Evolutionary conservation across 345 rosid species (phyloP).

Genomic region (Arabidopsis arenosa): DNA sequence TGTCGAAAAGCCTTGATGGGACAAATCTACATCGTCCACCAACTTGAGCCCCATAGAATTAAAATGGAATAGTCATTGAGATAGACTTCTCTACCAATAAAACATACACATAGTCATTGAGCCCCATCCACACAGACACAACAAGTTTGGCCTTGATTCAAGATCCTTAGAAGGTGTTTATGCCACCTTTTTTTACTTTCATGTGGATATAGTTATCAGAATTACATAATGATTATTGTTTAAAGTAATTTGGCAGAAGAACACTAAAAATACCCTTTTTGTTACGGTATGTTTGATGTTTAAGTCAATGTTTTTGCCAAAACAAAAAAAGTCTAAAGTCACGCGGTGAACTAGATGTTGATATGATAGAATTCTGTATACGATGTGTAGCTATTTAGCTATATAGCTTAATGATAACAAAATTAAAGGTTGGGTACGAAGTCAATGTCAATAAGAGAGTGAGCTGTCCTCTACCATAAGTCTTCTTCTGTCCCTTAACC

Average conservation of each 20-base stretch:
- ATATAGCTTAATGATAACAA: slow-evolving; percentile 26
- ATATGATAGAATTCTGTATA: slow-evolving; percentile 28
- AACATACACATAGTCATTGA: not conserved
- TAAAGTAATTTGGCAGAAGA: not conserved
- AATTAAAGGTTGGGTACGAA: slow-evolving; percentile 38
- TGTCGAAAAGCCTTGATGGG: slow-evolving; percentile 26
- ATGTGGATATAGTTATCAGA: not conserved
- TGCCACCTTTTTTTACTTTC: too few species aligned
- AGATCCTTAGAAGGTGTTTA: too few species aligned
- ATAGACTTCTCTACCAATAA: slow-evolving; percentile 25
- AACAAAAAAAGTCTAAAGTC: slow-evolving; percentile 20
- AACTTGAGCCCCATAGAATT: slow-evolving; percentile 26
- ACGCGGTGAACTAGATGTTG: slow-evolving; percentile 27
- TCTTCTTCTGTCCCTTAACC: slow-evolving; percentile 37
- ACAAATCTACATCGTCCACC: slow-evolving; percentile 36
- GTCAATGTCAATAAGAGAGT: slow-evolving; percentile 44
- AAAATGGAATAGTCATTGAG: slow-evolving; percentile 12
- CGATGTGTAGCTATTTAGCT: slow-evolving; percentile 6
- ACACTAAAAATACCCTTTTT: not conserved
- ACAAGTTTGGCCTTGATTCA: too few species aligned
- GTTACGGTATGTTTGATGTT: not conserved
- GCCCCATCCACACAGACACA: too few species aligned
- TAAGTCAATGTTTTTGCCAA: slow-evolving; percentile 26
- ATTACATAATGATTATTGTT: not conserved
- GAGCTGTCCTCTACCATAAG: slow-evolving; percentile 46